A percentile compares a stretch with the other conserved stretches of the same genome.
Evolutionary conservation across 768 basidiomycete genomes (phyloP).

Genomic region (Coprinellus aureogranulatus): DNA sequence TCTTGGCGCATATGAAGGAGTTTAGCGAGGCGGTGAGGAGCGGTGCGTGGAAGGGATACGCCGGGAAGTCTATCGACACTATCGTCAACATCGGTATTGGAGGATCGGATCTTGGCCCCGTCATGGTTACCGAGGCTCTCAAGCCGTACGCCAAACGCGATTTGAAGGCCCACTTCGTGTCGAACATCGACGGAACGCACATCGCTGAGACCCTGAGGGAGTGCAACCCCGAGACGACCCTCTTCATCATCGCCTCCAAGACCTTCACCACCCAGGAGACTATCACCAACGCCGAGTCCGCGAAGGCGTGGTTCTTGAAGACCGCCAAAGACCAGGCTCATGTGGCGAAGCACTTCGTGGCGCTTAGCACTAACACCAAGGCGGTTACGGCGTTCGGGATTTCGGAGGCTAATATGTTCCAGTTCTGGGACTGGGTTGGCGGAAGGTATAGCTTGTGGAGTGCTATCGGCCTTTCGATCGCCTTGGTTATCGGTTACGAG

Average conservation of each 20-base stretch:
- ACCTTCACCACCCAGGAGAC: slow-evolving; percentile 99
- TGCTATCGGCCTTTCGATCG: slow-evolving; percentile 94
- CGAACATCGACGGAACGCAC: slow-evolving; percentile 98
- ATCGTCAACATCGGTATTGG: slow-evolving; percentile 99
- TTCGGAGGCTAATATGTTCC: slow-evolving; percentile 91
- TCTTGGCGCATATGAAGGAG: slow-evolving; percentile 86
- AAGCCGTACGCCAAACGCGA: slow-evolving; percentile 90
- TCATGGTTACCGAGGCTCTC: slow-evolving; percentile 98
- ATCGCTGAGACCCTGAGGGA: slow-evolving; percentile 80
- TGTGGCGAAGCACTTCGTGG: slow-evolving; percentile 98
- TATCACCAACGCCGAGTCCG: slow-evolving; percentile 95
- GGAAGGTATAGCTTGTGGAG: slow-evolving; percentile 98
- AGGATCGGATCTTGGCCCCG: slow-evolving; percentile 95
- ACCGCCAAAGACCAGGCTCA: slow-evolving; percentile 82
- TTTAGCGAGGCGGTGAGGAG: slow-evolving; percentile 83
- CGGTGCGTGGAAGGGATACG: slow-evolving; percentile 95
- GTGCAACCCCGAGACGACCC: slow-evolving; percentile 87
- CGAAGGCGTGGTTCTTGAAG: slow-evolving; percentile 90
- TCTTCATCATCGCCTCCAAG: slow-evolving; percentile 99
- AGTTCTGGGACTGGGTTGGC: slow-evolving; percentile 99
- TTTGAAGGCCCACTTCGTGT: slow-evolving; percentile 84
- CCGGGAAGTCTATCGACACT: slow-evolving; percentile 89
- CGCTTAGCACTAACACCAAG: slow-evolving; percentile 92
- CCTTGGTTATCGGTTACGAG: slow-evolving; percentile 88
- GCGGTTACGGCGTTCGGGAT: slow-evolving; percentile 95